Evolutionary conservation across 2,329 filamentous ascomycete species (phyloP).

Genomic region (Arachnopeziza araneosa): DNA sequence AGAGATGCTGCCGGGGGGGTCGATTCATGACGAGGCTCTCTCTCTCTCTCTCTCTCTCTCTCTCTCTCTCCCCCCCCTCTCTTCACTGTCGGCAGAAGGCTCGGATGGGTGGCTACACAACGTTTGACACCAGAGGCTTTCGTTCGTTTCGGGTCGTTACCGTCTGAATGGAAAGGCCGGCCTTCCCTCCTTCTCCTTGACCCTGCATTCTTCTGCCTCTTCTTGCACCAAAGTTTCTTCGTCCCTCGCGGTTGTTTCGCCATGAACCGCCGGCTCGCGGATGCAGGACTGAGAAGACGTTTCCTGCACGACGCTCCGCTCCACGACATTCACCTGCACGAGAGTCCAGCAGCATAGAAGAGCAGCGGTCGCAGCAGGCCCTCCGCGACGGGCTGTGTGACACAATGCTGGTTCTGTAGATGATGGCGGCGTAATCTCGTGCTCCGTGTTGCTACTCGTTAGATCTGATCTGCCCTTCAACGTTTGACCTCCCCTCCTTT

Average conservation of each 20-base stretch:
- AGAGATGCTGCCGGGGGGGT: no score
- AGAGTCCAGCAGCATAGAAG: background rate
- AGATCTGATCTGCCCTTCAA: background rate
- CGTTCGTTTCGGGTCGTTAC: background rate
- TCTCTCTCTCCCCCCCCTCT: no score
- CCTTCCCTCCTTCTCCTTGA: background rate
- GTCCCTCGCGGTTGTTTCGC: background rate
- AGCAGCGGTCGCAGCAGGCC: no score
- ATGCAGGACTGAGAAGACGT: background rate
- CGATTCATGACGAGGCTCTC: no score
- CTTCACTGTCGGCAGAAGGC: no score
- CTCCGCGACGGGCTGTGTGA: background rate
- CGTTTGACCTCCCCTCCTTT: background rate
- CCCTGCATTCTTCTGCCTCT: background rate
- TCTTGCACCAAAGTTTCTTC: background rate
- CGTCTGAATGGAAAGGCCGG: conserved; percentile 1
- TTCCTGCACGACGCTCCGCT: background rate
- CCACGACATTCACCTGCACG: no score
- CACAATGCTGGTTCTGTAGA: background rate
- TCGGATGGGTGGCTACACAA: no score
- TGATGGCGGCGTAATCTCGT: background rate
- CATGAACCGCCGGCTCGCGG: background rate
- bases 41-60: no score
- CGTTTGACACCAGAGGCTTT: background rate
- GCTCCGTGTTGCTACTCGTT: background rate